Evolutionary conservation across 106 monocot genomes (phyloP).

Genomic region (Dendrobium huoshanense): DNA sequence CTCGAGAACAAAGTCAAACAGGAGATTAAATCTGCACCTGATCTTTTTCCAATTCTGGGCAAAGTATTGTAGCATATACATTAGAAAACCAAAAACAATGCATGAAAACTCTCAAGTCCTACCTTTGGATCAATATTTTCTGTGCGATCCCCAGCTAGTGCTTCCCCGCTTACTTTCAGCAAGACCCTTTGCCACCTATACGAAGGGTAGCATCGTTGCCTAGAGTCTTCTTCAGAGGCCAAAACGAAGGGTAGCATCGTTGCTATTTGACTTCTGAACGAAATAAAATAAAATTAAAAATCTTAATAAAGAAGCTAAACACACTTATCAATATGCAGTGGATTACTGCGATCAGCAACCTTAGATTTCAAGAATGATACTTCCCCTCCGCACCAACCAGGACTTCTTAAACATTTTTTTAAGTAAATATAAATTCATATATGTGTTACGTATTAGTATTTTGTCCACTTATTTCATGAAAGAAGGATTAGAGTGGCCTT

Average conservation of each 20-base stretch:
- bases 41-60: background rate
- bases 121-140: conserved; percentile 98
- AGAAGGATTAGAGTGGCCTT: too few relatives aligned
- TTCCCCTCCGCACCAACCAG: background rate
- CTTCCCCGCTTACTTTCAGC: conserved; percentile 95
- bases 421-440: background rate
- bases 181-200: conserved; percentile 85
- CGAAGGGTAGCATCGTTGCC: too few relatives aligned
- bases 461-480: background rate
- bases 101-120: background rate
- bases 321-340: background rate
- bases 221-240: conserved; percentile 27
- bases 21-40: background rate
- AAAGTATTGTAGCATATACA: background rate
- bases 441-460: background rate
- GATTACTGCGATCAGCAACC: background rate
- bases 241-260: conserved; percentile 18
- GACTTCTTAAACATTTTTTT: background rate
- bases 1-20: background rate
- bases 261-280: background rate
- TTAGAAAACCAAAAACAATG: background rate
- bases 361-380: too few relatives aligned
- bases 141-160: conserved; percentile 79
- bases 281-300: background rate
- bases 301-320: background rate